Evolutionary conservation across 1,284 basidiomycete species (phyloP).

Genomic region (Rhodotorula sp.): DNA sequence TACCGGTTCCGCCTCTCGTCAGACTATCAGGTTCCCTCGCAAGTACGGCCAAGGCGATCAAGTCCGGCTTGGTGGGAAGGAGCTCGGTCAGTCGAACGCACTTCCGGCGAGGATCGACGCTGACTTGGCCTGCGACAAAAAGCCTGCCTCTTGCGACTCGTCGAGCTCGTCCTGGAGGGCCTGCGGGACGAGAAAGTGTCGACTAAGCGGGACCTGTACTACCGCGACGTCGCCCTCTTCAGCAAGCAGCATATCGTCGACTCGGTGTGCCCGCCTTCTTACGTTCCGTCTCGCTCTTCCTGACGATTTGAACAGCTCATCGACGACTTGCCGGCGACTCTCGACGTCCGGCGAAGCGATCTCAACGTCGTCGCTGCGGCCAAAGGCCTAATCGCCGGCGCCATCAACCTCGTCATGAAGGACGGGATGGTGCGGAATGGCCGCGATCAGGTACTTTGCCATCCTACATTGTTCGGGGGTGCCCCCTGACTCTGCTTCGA

Average conservation of each 20-base stretch:
- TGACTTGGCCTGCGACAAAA: background rate
- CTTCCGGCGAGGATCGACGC: no score
- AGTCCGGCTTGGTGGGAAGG: constrained; percentile 12
- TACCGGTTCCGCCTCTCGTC: background rate
- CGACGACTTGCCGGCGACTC: constrained; percentile 80
- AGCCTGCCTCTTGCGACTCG: constrained; percentile 28
- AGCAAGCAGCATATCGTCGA: constrained; percentile 70
- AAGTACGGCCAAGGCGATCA: constrained; percentile 15
- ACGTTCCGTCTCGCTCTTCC: background rate
- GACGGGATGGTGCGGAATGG: constrained; percentile 56
- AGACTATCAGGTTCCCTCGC: constrained; percentile 20
- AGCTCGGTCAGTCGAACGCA: constrained; percentile 18
- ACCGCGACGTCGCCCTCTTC: constrained; percentile 75
- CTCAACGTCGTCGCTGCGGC: constrained; percentile 80
- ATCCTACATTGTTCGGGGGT: no score
- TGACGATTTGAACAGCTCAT: constrained; percentile 60
- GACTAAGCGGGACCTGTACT: constrained; percentile 68
- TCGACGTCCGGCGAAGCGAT: constrained; percentile 67
- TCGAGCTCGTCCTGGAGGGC: constrained; percentile 34
- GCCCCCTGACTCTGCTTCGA: fast-evolving
- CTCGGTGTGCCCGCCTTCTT: constrained; percentile 54
- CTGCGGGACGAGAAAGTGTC: constrained; percentile 10
- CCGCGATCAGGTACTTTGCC: background rate
- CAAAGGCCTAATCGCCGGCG: constrained; percentile 77
- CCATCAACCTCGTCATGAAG: constrained; percentile 60